Evolutionary conservation across 2,329 filamentous ascomycete genomes (phyloP).

Genomic region (Dothistroma septosporum): DNA sequence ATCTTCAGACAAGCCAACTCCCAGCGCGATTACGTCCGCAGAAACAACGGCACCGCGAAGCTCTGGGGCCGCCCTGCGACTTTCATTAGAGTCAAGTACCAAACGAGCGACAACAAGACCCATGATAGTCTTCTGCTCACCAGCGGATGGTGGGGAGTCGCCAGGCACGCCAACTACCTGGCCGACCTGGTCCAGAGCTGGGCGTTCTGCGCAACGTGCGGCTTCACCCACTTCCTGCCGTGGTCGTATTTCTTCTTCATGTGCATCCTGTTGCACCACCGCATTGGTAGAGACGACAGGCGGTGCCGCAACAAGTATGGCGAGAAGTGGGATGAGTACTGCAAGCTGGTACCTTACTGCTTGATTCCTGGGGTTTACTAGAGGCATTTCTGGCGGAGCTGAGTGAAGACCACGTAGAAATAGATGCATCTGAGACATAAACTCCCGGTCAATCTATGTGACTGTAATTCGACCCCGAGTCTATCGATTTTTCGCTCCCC

Average conservation of each 20-base stretch:
- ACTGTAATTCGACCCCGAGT: background rate
- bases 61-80: constrained; percentile 22
- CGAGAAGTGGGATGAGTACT: constrained; percentile 85
- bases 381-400: background rate
- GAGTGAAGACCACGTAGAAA: background rate
- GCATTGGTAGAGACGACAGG: constrained; percentile 16
- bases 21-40: constrained; percentile 20
- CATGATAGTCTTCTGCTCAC: constrained; percentile 19
- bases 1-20: constrained; percentile 21
- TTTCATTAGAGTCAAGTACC: constrained; percentile 19
- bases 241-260: constrained; percentile 23
- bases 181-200: constrained; percentile 21
- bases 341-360: constrained; percentile 70
- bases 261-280: constrained; percentile 15
- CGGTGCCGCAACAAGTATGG: constrained; percentile 90
- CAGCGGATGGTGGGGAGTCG: constrained; percentile 22
- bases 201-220: constrained; percentile 23
- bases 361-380: constrained; percentile 75
- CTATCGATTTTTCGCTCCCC: background rate
- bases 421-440: background rate
- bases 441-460: background rate
- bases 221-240: constrained; percentile 16
- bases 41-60: constrained; percentile 11
- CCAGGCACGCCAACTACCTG: constrained; percentile 21
- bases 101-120: constrained; percentile 17